These are phyloP conservation scores for Paraleonurus japonicus DNA, from an alignment of 257 asterid species.

Conservation along the genomic window DNA sequence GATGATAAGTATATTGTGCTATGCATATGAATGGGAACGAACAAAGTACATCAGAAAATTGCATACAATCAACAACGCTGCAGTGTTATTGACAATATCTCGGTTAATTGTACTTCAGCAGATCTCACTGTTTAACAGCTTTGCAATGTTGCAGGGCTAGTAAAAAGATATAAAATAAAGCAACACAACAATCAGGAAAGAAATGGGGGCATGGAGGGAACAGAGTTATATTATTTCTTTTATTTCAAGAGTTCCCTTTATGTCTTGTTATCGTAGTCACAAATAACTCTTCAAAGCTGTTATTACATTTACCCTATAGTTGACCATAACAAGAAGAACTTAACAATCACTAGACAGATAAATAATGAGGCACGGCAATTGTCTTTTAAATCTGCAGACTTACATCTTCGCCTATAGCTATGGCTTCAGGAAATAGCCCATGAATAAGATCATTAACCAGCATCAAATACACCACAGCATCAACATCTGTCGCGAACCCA, in stretches of 20 bases:
- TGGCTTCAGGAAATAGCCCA: conserved; percentile 87
- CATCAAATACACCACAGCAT: conserved; percentile 96
- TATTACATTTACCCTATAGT: not conserved
- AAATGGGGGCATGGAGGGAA: not conserved
- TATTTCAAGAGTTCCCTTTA: not conserved
- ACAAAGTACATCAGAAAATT: not conserved
- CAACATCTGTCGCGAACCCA: conserved; percentile 84
- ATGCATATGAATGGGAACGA: not conserved
- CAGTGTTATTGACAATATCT: not conserved
- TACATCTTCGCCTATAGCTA: conserved; percentile 95
- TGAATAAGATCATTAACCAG: conserved; percentile 92
- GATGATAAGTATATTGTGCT: not conserved
- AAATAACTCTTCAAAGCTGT: not conserved
- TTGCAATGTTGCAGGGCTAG: not conserved
- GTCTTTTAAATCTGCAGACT: conserved; percentile 28
- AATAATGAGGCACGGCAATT: not conserved
- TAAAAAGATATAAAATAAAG: not conserved
- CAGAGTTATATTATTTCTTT: not conserved
- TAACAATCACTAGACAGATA: not conserved
- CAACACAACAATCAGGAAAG: not conserved
- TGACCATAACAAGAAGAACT: not conserved
- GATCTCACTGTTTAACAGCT: not conserved
- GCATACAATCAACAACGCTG: not conserved
- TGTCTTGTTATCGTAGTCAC: not conserved
- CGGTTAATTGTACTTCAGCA: not conserved